These are phyloP conservation scores for Paecilomyces dactylethromorphus DNA, from an alignment of 2,329 filamentous ascomycete species.

Conservation along the genomic window DNA sequence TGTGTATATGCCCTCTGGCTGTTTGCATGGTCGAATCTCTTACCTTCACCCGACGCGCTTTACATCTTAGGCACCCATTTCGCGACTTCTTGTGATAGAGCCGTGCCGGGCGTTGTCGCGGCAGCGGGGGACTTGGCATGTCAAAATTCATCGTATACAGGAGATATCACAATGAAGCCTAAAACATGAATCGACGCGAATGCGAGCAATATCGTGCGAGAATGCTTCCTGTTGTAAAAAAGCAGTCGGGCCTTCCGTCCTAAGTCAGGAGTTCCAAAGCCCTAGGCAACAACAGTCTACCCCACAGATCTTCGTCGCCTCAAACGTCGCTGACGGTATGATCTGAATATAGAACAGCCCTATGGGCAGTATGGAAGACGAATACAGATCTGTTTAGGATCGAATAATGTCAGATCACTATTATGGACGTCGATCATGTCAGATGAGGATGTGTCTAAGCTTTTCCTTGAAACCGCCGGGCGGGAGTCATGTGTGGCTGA, in stretches of 20 bases:
- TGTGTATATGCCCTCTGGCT: not conserved
- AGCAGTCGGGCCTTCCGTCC: not conserved
- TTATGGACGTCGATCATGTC: not conserved
- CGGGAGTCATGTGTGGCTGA: not conserved
- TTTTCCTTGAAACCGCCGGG: not conserved
- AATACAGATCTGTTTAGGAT: not conserved
- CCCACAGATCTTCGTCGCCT: not conserved
- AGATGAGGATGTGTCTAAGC: not conserved
- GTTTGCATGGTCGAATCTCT: not conserved
- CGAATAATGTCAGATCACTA: not conserved
- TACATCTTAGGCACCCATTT: slow-evolving; percentile 11
- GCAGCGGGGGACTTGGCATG: not conserved
- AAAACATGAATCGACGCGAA: not conserved
- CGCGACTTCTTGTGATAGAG: slow-evolving; percentile 11
- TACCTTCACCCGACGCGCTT: slow-evolving; percentile 9
- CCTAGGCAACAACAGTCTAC: not conserved
- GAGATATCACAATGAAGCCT: not conserved
- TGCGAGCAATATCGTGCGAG: not conserved
- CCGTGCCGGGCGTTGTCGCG: not conserved
- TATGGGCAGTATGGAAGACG: not conserved
- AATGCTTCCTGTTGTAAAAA: no score
- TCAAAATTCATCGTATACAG: not conserved
- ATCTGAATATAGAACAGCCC: not conserved
- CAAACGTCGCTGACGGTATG: not conserved
- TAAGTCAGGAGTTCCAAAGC: not conserved